Evolutionary conservation across 1,284 basidiomycete genomes (phyloP), one percentile per base, ranked within the genome.

Genomic region (Marasmius sp.): DNA sequence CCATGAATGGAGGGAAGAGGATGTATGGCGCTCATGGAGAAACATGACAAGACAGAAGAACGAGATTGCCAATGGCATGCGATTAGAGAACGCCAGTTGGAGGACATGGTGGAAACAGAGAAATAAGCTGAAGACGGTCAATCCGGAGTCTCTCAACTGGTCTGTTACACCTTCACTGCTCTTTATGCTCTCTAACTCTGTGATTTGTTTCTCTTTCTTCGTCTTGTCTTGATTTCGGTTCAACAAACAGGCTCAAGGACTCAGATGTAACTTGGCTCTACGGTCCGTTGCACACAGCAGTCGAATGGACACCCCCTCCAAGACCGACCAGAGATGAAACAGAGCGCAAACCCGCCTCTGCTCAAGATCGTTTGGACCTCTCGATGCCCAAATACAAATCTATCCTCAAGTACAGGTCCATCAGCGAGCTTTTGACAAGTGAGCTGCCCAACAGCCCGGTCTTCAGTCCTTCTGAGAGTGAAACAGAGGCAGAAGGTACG

Each of bases 211-310:
- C 59, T 16, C 36, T 60, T 39, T 27, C 14, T 16, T 43, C n/a
- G 43, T n/a, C 3, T 53, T 39, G 27, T 18, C 22, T 48, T 18
- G 16, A 9, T 56, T 41, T 50, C 57, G 18, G 50, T 57, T 43
- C 38, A 20, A 20, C 56, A 61, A 57, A 4, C 79, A 99, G 97
- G 97, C 87, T 99, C 69, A 99, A 99, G 75, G 97, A 99, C 77
- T 96, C 94, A 33, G 97, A 99, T 74, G 97, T 99, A 36, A 99
- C 97, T 11, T 99, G 97, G 97, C 85, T 99, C 2, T 99, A 99
- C 71, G 97, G 97, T 0, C 97, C 97, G 14, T 80, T 99, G 0
- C 97, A 99, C 75, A 94, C 94, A 1, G 94, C 93, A 48, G 85
- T 89, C 61, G 93, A 95, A 67, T 88, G 86, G 84, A 76, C 79